These are phyloP conservation scores for Paracorniculantispora psalliotae DNA, from an alignment of 2,329 filamentous ascomycete species.

Conservation along the genomic window DNA sequence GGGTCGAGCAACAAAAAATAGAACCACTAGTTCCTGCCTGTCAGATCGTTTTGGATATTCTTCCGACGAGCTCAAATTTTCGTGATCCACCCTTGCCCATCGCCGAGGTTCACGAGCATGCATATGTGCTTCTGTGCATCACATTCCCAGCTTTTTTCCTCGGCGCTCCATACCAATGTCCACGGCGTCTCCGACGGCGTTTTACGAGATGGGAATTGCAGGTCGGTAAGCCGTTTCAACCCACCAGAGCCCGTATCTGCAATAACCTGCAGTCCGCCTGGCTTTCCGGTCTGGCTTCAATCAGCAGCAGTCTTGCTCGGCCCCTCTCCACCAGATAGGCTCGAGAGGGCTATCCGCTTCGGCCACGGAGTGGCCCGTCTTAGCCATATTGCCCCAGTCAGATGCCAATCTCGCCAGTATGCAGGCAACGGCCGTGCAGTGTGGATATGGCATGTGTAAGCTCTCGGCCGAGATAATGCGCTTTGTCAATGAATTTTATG, in stretches of 20 bases:
- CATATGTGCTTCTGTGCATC: background rate
- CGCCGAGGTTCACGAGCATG: constrained; percentile 10
- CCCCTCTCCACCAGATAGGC: constrained; percentile 2
- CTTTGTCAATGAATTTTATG: background rate
- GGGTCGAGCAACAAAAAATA: constrained; percentile 3
- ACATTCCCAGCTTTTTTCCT: background rate
- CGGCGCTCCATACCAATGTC: background rate
- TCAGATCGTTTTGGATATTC: constrained; percentile 11
- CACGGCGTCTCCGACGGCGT: constrained; percentile 2
- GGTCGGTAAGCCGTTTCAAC: background rate
- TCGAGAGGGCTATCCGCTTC: background rate
- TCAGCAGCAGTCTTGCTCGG: background rate
- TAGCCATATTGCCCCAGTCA: background rate
- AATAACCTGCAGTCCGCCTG: background rate
- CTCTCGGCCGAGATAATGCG: background rate
- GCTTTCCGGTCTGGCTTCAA: no score
- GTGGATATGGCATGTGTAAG: constrained; percentile 1
- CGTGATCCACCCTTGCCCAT: constrained; percentile 1
- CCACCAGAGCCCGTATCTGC: background rate
- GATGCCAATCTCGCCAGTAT: background rate
- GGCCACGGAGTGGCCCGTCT: background rate
- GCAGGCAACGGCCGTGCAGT: background rate
- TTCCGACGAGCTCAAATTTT: constrained; percentile 10
- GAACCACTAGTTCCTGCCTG: constrained; percentile 9
- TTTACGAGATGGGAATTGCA: background rate